Evolutionary conservation across 495 filamentous ascomycete genomes (phyloP).

Genomic region (Xylaria grammica): DNA sequence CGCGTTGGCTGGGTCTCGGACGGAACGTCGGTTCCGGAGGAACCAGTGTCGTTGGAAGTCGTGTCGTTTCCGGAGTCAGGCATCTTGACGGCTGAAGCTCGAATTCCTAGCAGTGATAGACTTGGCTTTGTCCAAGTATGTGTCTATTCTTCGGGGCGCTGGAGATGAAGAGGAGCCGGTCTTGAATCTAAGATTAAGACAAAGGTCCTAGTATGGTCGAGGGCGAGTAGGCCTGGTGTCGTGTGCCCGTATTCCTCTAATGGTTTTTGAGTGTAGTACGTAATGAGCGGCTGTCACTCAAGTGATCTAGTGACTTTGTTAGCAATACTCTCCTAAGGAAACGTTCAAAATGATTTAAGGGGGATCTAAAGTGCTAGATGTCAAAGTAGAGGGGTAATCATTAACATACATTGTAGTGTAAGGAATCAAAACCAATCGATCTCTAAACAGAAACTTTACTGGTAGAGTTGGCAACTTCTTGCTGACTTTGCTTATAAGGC

Average conservation of each 20-base stretch:
- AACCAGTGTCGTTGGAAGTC: slow-evolving; percentile 20
- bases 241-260: not conserved
- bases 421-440: not conserved
- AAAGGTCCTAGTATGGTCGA: not conserved
- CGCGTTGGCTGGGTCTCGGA: slow-evolving; percentile 16
- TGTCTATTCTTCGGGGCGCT: not conserved
- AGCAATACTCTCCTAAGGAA: not conserved
- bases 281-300: not conserved
- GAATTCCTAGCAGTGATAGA: not conserved
- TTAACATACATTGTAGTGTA: slow-evolving; percentile 8
- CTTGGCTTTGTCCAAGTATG: not conserved
- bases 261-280: not conserved
- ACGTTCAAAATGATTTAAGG: not conserved
- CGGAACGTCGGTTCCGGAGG: slow-evolving; percentile 8
- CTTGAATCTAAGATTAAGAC: not conserved
- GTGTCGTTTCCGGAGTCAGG: slow-evolving; percentile 23
- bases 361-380: not conserved
- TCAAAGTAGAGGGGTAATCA: not conserved
- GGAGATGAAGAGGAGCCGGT: not conserved
- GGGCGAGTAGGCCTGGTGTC: not conserved
- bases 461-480: not conserved
- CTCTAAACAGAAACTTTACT: not conserved
- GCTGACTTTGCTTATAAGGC: not conserved
- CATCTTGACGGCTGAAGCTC: slow-evolving; percentile 7
- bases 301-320: not conserved